These are phyloP conservation scores for Arachis hypogaea DNA, from an alignment of 306 rosid species.

Conservation along the genomic window DNA sequence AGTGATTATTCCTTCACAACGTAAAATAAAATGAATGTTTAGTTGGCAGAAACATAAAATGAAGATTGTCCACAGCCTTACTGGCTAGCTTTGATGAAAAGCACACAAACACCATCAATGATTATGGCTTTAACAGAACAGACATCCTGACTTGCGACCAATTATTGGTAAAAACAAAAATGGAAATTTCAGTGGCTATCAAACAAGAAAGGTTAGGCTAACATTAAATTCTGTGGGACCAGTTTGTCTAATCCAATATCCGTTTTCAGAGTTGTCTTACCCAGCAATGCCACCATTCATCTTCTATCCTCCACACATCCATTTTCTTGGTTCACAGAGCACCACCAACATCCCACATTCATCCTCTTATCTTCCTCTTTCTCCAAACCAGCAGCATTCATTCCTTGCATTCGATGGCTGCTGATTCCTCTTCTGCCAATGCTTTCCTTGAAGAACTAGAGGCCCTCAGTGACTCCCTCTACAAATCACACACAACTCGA, in stretches of 20 bases:
- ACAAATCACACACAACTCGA: conserved; percentile 66
- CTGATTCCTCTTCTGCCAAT: conserved; percentile 50
- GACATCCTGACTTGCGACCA: neutral
- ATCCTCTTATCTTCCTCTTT: conserved; percentile 40
- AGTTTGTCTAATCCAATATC: conserved; percentile 19
- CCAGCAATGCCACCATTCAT: conserved; percentile 45
- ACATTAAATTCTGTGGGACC: conserved; percentile 53
- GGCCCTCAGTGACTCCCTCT: conserved; percentile 81
- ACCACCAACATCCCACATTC: conserved; percentile 39
- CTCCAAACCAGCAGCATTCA: conserved; percentile 18
- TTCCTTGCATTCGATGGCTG: conserved; percentile 50
- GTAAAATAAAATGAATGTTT: neutral
- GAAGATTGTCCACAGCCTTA: neutral
- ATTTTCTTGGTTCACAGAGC: conserved; percentile 54
- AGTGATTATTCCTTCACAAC: neutral
- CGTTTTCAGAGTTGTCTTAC: conserved; percentile 47
- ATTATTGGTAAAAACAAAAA: neutral
- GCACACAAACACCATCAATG: too few relatives aligned
- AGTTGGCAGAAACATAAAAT: neutral
- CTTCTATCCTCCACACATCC: conserved; percentile 60
- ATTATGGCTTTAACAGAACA: neutral
- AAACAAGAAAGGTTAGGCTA: conserved; percentile 25
- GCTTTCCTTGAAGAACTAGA: conserved; percentile 81
- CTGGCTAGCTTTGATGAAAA: too few relatives aligned
- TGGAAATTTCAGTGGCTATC: conserved; percentile 12